Evolutionary conservation across 129 eudicot species (phyloP).

Genomic region (Heracleum sosnowskyi): DNA sequence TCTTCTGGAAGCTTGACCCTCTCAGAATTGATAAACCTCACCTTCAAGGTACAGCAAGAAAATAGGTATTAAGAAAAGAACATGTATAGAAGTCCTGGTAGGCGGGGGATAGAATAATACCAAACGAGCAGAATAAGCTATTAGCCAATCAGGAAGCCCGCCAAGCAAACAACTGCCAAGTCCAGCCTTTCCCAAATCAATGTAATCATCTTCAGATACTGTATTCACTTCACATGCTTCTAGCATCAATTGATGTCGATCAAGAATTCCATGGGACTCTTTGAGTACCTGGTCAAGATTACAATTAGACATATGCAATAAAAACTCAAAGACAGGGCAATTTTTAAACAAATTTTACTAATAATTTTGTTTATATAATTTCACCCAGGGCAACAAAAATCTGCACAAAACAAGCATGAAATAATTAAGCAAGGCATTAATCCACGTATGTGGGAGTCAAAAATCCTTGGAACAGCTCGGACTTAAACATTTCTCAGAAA

Average conservation of each 20-base stretch:
- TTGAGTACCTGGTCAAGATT: constrained; percentile 51
- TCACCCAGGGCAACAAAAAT: not conserved
- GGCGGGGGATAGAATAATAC: constrained; percentile 22
- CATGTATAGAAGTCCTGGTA: not conserved
- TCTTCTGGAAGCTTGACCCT: constrained; percentile 84
- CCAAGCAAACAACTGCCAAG: constrained; percentile 96
- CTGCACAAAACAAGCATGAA: not conserved
- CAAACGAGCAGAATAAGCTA: constrained; percentile 91
- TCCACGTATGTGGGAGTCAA: constrained; percentile 1
- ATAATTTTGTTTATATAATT: not conserved
- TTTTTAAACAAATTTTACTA: not conserved
- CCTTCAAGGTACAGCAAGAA: constrained; percentile 34
- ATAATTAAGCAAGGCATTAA: not conserved
- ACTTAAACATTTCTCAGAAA: not conserved
- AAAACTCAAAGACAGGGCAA: not conserved
- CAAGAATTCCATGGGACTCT: constrained; percentile 82
- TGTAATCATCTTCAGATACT: constrained; percentile 91
- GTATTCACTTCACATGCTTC: constrained; percentile 91
- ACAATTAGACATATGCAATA: not conserved
- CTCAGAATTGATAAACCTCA: constrained; percentile 83
- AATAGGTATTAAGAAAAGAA: constrained; percentile 7
- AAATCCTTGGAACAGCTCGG: not conserved
- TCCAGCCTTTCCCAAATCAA: constrained; percentile 90
- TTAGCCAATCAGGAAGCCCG: constrained; percentile 93
- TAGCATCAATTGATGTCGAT: constrained; percentile 72